Base-by-base conservation (phyloP, 2,329 filamentous ascomycete species). In the Arthrobotrys conoides region DNA sequence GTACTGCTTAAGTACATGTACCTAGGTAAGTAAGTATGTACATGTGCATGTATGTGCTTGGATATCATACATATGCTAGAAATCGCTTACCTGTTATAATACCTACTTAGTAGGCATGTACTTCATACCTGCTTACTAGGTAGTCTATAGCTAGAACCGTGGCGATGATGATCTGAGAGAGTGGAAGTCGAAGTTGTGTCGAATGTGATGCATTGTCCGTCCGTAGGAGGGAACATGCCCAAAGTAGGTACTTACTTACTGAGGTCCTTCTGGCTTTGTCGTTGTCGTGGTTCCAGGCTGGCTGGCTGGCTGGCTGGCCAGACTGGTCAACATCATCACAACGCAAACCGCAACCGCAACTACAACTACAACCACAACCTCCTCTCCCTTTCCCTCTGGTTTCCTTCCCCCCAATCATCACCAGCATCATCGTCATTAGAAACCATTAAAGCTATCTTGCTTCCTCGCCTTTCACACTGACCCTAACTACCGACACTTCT, bases 241-340 rank as follows among this genome's bases (percentile, higher is more conserved):
- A n/a, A n/a, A n/a, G n/a, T n/a, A n/a, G n/a, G n/a, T n/a, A n/a
- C n/a, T n/a, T n/a, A n/a, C n/a, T n/a, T n/a, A n/a, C n/a, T n/a
- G n/a, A n/a, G n/a, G n/a, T n/a, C n/a, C n/a, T n/a, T n/a, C n/a
- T n/a, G n/a, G n/a, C n/a, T n/a, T n/a, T n/a, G n/a, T n/a, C n/a
- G 48, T 55, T 30, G 51, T 24, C 24, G 5, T 36, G 53, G 30
- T 38, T 41, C 24, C 55, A 22, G 46, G 10, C 24, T 67, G 46
- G 44, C 44, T 27, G 44, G 61, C 36, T 30, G 48, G 30, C 22
- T 55, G 33, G 49, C 65, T 20, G 48, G 30, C 24, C 24, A 16
- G 51, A n/a, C 51, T 59, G n/a, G 48, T 53, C 67, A 71, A 73
- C 70, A 73, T 73, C 70, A 73, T 73, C 61, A 67, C 70, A 73